phyloP scores from a whole-genome alignment of 2,329 filamentous ascomycete species.

The Microdochium nivale region DNA sequence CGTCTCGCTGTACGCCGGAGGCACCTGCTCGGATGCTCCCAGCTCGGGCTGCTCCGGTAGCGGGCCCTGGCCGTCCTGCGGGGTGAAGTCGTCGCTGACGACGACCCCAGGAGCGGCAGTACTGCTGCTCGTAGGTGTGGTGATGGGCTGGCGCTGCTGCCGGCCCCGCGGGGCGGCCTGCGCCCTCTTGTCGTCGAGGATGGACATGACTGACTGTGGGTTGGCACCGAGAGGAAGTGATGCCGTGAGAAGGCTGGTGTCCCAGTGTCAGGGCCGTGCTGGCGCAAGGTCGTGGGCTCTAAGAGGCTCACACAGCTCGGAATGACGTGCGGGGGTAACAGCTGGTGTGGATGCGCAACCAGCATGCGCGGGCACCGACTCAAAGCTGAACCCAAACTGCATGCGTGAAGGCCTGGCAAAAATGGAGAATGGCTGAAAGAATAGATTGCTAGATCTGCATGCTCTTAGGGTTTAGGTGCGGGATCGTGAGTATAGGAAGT shows the following conservation, averaged over 20 bases:
- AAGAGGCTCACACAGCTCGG: neutral
- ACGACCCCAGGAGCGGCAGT: slow-evolving; percentile 19
- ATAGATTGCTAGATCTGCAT: neutral
- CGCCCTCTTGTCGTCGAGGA: slow-evolving; percentile 5
- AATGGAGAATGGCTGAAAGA: neutral
- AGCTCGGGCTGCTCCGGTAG: slow-evolving; percentile 28
- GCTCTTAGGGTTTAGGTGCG: neutral
- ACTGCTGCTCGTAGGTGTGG: too few relatives aligned
- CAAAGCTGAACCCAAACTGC: neutral
- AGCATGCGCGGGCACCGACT: neutral
- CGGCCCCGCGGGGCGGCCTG: neutral
- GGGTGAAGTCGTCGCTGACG: slow-evolving; percentile 25
- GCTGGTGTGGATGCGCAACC: neutral
- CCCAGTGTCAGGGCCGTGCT: neutral
- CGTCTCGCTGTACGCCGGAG: slow-evolving; percentile 51
- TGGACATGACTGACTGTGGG: neutral
- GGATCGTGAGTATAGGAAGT: neutral
- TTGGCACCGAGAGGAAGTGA: neutral
- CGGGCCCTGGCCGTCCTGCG: slow-evolving; percentile 12
- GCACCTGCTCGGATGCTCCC: slow-evolving; percentile 30
- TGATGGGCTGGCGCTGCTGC: slow-evolving; percentile 1
- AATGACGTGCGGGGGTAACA: neutral
- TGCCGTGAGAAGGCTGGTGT: too few relatives aligned
- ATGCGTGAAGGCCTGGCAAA: neutral
- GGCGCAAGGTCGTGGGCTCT: neutral